Evolutionary conservation across 108 stramenopile species (phyloP).

Genomic region (Cyclotella atomus): DNA sequence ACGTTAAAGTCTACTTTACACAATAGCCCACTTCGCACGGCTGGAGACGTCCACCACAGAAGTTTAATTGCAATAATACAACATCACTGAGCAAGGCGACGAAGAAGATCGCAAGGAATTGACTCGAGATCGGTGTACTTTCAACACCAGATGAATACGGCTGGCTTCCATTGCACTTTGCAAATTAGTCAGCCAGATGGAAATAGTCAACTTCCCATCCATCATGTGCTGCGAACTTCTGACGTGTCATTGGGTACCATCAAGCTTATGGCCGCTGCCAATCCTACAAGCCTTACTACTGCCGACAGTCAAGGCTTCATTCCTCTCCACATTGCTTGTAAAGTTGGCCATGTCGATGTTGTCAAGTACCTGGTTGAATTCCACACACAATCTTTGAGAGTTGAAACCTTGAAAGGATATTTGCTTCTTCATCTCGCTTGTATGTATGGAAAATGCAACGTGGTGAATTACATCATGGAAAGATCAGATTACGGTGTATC

Average conservation of each 20-base stretch:
- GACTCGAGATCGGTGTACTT: background rate
- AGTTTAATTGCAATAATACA: too few species aligned
- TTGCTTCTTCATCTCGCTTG: conserved; percentile 1
- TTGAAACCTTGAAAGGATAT: background rate
- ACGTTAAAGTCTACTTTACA: too few species aligned
- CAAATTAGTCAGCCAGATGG: conserved; percentile 11
- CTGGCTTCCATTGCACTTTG: too few species aligned
- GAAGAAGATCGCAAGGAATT: background rate
- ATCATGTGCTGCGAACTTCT: too few species aligned
- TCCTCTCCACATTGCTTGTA: conserved; percentile 12
- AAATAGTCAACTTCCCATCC: background rate
- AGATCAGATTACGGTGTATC: background rate
- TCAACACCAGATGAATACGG: background rate
- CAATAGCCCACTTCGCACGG: too few species aligned
- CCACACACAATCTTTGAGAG: background rate
- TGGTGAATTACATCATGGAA: background rate
- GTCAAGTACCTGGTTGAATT: conserved; percentile 1
- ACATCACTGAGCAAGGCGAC: background rate
- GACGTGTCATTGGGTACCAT: background rate
- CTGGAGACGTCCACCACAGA: too few species aligned
- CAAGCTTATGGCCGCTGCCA: conserved; percentile 1
- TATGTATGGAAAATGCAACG: background rate
- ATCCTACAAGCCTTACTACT: background rate
- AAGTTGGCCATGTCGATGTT: background rate
- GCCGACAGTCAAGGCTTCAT: conserved; percentile 3